Conservation (phyloP, 2,329 filamentous ascomycete genomes). For the Trichocomaceae sp. region DNA sequence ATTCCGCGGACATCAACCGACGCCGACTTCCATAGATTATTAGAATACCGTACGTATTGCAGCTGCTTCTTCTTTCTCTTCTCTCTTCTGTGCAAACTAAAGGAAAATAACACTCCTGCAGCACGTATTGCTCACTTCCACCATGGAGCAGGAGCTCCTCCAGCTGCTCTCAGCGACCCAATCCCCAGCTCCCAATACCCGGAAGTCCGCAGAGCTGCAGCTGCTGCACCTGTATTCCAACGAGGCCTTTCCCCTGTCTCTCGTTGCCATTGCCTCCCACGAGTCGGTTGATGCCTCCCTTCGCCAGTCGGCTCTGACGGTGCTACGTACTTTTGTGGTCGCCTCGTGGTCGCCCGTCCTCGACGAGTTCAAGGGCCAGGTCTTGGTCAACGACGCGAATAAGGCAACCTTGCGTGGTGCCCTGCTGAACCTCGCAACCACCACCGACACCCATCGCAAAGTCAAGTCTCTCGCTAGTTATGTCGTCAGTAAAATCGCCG, state of each 20-base stretch:
- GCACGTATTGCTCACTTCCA: constrained; percentile 17
- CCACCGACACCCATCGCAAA: constrained; percentile 68
- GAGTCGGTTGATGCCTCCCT: constrained; percentile 64
- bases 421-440: constrained; percentile 71
- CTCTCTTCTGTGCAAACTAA: neutral
- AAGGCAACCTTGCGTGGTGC: constrained; percentile 67
- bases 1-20: neutral
- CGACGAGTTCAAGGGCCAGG: constrained; percentile 61
- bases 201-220: constrained; percentile 80
- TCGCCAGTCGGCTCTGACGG: constrained; percentile 74
- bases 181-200: constrained; percentile 64
- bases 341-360: constrained; percentile 74
- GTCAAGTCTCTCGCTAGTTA: constrained; percentile 85
- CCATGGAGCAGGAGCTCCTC: constrained; percentile 89
- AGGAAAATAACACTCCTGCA: neutral
- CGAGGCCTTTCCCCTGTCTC: constrained; percentile 67
- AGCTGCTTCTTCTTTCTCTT: neutral
- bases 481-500: constrained; percentile 88
- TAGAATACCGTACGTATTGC: too few species aligned
- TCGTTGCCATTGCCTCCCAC: constrained; percentile 75
- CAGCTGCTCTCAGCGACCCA: constrained; percentile 83
- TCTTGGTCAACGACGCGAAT: constrained; percentile 64
- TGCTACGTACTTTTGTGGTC: constrained; percentile 76
- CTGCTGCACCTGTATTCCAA: constrained; percentile 64
- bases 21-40: too few species aligned